Evolutionary conservation across 305 asterid genomes (phyloP).

Genomic region (Nicotiana rustica): DNA sequence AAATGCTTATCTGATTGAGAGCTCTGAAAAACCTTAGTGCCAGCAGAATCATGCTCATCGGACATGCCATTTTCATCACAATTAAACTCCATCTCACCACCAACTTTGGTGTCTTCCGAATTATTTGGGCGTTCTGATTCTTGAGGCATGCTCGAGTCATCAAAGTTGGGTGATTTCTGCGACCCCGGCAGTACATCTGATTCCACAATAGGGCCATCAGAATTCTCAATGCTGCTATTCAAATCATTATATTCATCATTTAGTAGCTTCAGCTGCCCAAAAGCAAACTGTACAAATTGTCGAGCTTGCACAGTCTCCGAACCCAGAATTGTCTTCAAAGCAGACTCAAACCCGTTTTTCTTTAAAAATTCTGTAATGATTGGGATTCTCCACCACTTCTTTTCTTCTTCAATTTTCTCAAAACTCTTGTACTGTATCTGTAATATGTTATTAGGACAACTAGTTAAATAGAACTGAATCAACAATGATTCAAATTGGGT

Average conservation of each 20-base stretch:
- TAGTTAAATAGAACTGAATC: background rate
- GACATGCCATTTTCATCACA: constrained; percentile 38
- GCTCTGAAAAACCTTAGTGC: constrained; percentile 47
- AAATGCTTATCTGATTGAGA: constrained; percentile 70
- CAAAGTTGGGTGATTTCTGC: constrained; percentile 38
- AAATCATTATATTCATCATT: constrained; percentile 70
- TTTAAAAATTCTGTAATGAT: constrained; percentile 78
- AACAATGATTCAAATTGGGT: background rate
- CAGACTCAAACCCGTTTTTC: constrained; percentile 80
- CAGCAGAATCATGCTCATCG: constrained; percentile 36
- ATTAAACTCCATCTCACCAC: constrained; percentile 34
- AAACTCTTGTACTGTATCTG: constrained; percentile 94
- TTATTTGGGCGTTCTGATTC: constrained; percentile 44
- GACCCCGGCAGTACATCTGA: constrained; percentile 36
- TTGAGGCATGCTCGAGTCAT: constrained; percentile 42
- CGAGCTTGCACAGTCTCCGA: constrained; percentile 95
- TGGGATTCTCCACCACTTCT: constrained; percentile 96
- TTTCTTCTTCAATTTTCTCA: constrained; percentile 83
- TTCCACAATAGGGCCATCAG: constrained; percentile 33
- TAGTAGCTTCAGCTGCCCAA: constrained; percentile 78
- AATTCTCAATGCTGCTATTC: constrained; percentile 54
- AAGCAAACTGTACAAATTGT: constrained; percentile 92
- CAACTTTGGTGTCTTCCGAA: constrained; percentile 42
- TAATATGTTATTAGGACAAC: constrained; percentile 40
- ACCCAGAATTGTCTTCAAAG: constrained; percentile 78